phyloP scores from a whole-genome alignment of 352 stramenopile species.

The Phytophthora sp. region DNA sequence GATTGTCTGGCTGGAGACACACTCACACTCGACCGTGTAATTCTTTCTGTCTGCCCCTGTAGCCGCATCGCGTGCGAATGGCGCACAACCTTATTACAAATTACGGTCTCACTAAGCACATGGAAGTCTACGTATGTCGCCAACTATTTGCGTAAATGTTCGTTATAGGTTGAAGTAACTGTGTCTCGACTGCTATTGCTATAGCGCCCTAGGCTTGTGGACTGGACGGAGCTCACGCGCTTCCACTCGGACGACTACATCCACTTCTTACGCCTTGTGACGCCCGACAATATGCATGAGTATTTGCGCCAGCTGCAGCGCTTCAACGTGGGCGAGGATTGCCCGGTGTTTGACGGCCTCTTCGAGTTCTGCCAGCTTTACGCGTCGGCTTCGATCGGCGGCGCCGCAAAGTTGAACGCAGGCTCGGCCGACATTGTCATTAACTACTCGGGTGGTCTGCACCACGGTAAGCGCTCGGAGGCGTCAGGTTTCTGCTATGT shows the following conservation, averaged over 20 bases:
- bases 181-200: constrained; percentile 4
- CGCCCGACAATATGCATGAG: constrained; percentile 98
- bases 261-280: constrained; percentile 98
- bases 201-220: constrained; percentile 95
- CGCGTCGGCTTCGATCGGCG: constrained; percentile 96
- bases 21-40: neutral
- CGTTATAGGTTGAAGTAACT: no score
- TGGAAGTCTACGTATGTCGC: constrained; percentile 96
- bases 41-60: constrained; percentile 8
- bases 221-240: constrained; percentile 96
- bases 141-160: no score
- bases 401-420: constrained; percentile 96
- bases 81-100: constrained; percentile 99
- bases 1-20: no score
- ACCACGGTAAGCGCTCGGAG: constrained; percentile 99
- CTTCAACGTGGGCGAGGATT: constrained; percentile 99
- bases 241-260: constrained; percentile 99
- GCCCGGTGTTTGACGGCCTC: constrained; percentile 99
- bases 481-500: constrained; percentile 99
- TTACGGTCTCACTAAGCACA: constrained; percentile 99
- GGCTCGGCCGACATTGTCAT: constrained; percentile 97
- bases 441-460: constrained; percentile 98
- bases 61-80: constrained; percentile 99
- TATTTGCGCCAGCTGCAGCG: constrained; percentile 93
- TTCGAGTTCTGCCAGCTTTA: constrained; percentile 99